Conservation (phyloP, 192 early-diverging fungal species). For the Rhizophagus prolifer region DNA sequence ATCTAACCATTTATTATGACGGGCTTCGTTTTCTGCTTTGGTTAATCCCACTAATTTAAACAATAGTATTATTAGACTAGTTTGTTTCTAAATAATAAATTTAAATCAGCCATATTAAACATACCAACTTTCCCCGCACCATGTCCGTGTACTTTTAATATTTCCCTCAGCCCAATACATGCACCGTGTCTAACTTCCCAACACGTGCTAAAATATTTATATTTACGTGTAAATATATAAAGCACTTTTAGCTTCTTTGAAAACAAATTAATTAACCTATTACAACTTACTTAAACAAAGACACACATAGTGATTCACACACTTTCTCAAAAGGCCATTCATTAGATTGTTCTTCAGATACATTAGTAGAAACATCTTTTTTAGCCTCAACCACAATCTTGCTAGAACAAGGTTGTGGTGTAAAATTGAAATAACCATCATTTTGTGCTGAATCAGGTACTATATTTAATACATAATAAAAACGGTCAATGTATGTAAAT, state of each 20-base stretch:
- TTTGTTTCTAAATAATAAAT: not conserved
- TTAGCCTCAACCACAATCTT: constrained; percentile 74
- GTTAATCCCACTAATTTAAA: constrained; percentile 44
- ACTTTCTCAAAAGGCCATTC: constrained; percentile 61
- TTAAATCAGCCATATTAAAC: not conserved
- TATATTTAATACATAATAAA: not conserved
- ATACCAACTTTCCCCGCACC: constrained; percentile 73
- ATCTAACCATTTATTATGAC: constrained; percentile 81
- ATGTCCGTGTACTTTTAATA: constrained; percentile 82
- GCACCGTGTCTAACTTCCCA: constrained; percentile 98
- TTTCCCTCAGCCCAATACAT: constrained; percentile 86
- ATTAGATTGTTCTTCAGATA: constrained; percentile 39
- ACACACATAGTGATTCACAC: constrained; percentile 57
- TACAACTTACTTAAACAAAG: constrained; percentile 49
- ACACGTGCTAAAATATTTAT: constrained; percentile 54
- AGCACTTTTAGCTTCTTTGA: not conserved
- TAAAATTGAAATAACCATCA: constrained; percentile 54
- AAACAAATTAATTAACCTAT: constrained; percentile 22
- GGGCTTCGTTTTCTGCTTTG: constrained; percentile 54
- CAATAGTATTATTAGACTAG: not conserved
- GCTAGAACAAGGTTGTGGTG: constrained; percentile 57
- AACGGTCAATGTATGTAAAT: not conserved
- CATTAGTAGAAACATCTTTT: constrained; percentile 28
- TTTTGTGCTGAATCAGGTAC: constrained; percentile 41
- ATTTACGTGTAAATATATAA: constrained; percentile 60